Percentiles rank a stretch among this genome's conserved stretches.
Conservation (phyloP, 768 basidiomycete species). For the Auricularia sp. region DNA sequence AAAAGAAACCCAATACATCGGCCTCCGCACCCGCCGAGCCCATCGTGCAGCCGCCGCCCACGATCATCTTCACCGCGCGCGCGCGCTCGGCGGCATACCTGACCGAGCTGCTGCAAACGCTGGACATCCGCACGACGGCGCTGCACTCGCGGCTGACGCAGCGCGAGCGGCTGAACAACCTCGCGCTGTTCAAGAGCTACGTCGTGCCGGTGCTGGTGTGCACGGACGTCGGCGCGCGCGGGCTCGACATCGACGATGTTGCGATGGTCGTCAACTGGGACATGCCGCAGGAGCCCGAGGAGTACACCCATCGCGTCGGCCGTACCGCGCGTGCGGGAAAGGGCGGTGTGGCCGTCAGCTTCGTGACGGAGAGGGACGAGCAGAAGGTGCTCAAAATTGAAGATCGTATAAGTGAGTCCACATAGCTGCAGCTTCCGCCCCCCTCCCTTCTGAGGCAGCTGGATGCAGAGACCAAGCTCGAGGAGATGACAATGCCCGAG, state of each 20-base stretch:
- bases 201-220: slow-evolving; percentile 87
- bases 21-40: slow-evolving; percentile 26
- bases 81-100: slow-evolving; percentile 87
- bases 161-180: slow-evolving; percentile 71
- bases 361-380: slow-evolving; percentile 91
- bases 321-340: slow-evolving; percentile 85
- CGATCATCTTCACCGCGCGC: slow-evolving; percentile 87
- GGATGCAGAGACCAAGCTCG: slow-evolving; percentile 56
- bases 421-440: background rate
- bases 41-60: slow-evolving; percentile 68
- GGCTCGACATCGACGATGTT: slow-evolving; percentile 92
- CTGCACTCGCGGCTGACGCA: slow-evolving; percentile 92
- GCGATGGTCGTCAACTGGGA: slow-evolving; percentile 98
- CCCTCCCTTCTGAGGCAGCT: background rate
- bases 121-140: slow-evolving; percentile 76
- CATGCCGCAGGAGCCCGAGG: slow-evolving; percentile 78
- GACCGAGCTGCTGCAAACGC: slow-evolving; percentile 62
- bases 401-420: slow-evolving; percentile 65
- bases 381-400: slow-evolving; percentile 77
- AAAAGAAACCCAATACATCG: slow-evolving; percentile 16
- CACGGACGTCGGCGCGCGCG: slow-evolving; percentile 92
- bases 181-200: slow-evolving; percentile 78
- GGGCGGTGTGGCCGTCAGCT: slow-evolving; percentile 84
- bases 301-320: slow-evolving; percentile 94
- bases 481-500: slow-evolving; percentile 70